Conservation (phyloP, 2,329 filamentous ascomycete genomes). For the Penicillium sp. region DNA sequence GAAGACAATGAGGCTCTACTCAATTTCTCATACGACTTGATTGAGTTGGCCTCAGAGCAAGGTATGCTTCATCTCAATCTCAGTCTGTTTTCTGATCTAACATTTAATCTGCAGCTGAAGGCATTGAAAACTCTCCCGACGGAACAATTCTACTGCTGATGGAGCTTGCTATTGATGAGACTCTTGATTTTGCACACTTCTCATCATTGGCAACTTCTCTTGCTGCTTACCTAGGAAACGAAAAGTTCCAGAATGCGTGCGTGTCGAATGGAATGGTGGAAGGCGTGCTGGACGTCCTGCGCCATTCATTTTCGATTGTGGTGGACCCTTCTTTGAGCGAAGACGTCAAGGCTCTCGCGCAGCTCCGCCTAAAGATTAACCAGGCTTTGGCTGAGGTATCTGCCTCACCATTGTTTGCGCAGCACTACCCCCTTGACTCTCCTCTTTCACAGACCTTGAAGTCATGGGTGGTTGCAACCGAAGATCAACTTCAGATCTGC, state of each 20-base stretch:
- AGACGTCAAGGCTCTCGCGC: slow-evolving; percentile 36
- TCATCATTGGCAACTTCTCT: slow-evolving; percentile 36
- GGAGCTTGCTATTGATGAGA: slow-evolving; percentile 32
- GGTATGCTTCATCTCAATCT: slow-evolving; percentile 25
- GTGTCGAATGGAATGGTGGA: slow-evolving; percentile 36
- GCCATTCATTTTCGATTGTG: slow-evolving; percentile 31
- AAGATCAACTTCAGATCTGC: slow-evolving; percentile 49
- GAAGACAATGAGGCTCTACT: slow-evolving; percentile 35
- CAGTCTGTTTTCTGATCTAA: slow-evolving; percentile 5
- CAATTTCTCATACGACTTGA: slow-evolving; percentile 41
- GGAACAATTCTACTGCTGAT: slow-evolving; percentile 38
- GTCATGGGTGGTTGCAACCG: slow-evolving; percentile 40
- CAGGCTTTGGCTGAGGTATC: slow-evolving; percentile 45
- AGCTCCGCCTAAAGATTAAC: slow-evolving; percentile 41
- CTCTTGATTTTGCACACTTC: slow-evolving; percentile 33
- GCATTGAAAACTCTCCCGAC: slow-evolving; percentile 36
- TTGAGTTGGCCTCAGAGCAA: slow-evolving; percentile 43
- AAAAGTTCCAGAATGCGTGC: slow-evolving; percentile 41
- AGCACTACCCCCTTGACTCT: slow-evolving; percentile 42
- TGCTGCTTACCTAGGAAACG: slow-evolving; percentile 37
- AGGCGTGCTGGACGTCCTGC: slow-evolving; percentile 34
- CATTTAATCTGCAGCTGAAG: slow-evolving; percentile 29
- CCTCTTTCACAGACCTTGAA: slow-evolving; percentile 38
- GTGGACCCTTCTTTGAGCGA: slow-evolving; percentile 31
- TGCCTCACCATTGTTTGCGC: slow-evolving; percentile 37